Evolutionary conservation across 2,329 filamentous ascomycete genomes (phyloP).

Genomic region (Cladosporium sp.): DNA sequence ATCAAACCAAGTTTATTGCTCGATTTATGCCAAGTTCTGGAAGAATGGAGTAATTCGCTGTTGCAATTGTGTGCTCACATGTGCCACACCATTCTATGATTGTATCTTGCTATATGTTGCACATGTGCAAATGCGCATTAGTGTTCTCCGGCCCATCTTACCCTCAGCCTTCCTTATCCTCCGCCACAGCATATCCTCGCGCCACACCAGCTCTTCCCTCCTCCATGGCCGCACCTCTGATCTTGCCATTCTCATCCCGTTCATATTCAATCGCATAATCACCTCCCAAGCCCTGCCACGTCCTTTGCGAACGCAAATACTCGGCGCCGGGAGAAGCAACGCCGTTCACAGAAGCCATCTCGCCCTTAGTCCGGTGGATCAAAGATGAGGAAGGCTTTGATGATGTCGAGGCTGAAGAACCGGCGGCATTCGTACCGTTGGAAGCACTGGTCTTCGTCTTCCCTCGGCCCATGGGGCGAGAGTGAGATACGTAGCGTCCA

Average conservation of each 20-base stretch:
- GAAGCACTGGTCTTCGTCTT: slow-evolving; percentile 1
- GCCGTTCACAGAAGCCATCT: slow-evolving; percentile 79
- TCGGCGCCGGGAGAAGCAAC: slow-evolving; percentile 90
- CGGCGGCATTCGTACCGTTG: slow-evolving; percentile 26
- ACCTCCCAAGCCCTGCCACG: slow-evolving; percentile 88
- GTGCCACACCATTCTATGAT: background rate
- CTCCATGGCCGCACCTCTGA: slow-evolving; percentile 67
- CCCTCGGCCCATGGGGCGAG: slow-evolving; percentile 64
- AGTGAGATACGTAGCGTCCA: slow-evolving; percentile 76
- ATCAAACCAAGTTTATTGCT: background rate
- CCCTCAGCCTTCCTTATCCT: slow-evolving; percentile 38
- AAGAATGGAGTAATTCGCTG: background rate
- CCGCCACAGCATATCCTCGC: slow-evolving; percentile 79
- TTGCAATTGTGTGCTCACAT: background rate
- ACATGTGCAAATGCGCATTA: background rate
- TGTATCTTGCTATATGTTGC: background rate
- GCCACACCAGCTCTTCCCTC: slow-evolving; percentile 87
- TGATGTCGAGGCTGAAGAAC: background rate
- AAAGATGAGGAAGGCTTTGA: slow-evolving; percentile 51
- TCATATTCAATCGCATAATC: slow-evolving; percentile 70
- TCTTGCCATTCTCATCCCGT: slow-evolving; percentile 52
- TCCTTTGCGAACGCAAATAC: slow-evolving; percentile 76
- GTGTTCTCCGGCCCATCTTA: background rate
- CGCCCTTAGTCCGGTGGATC: slow-evolving; percentile 64
- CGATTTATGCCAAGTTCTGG: background rate